Percentiles rank a stretch among this genome's conserved stretches.
These are phyloP conservation scores for Talaromyces sp. DNA, from an alignment of 2,329 filamentous ascomycete genomes.

Conservation along the genomic window DNA sequence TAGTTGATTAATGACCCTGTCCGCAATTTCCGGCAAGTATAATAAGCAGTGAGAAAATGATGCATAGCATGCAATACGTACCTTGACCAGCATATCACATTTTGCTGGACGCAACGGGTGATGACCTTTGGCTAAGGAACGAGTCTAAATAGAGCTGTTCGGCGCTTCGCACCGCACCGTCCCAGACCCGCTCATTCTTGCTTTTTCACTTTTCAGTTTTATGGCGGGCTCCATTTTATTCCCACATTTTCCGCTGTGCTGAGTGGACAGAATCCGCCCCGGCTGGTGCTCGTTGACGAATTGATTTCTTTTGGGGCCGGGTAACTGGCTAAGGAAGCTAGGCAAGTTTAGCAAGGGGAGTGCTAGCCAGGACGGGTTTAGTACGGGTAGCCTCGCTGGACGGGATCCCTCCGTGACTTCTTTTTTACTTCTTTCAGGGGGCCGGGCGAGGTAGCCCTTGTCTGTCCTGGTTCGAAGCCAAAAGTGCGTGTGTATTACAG, in stretches of 20 bases:
- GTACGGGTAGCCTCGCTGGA: no score
- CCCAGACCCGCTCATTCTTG: constrained; percentile 7
- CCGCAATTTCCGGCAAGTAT: background rate
- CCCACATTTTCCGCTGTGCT: background rate
- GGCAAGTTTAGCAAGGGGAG: background rate
- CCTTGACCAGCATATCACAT: background rate
- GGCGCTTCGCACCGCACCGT: constrained; percentile 20
- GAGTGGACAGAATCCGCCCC: background rate
- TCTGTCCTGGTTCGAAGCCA: no score
- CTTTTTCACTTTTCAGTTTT: background rate
- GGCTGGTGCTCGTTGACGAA: background rate
- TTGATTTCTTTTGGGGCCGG: background rate
- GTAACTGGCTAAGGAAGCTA: background rate
- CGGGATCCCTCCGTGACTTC: background rate
- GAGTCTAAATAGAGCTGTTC: background rate
- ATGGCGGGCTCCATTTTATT: background rate
- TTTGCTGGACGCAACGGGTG: background rate
- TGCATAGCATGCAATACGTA: background rate
- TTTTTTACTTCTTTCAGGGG: background rate
- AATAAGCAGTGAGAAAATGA: background rate
- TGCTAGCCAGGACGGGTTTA: background rate
- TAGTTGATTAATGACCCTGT: background rate
- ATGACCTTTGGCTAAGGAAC: background rate
- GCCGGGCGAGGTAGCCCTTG: background rate
- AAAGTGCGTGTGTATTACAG: background rate